Evolutionary conservation across 139 green algal species (phyloP).

Genomic region (Marvania coccoides): DNA sequence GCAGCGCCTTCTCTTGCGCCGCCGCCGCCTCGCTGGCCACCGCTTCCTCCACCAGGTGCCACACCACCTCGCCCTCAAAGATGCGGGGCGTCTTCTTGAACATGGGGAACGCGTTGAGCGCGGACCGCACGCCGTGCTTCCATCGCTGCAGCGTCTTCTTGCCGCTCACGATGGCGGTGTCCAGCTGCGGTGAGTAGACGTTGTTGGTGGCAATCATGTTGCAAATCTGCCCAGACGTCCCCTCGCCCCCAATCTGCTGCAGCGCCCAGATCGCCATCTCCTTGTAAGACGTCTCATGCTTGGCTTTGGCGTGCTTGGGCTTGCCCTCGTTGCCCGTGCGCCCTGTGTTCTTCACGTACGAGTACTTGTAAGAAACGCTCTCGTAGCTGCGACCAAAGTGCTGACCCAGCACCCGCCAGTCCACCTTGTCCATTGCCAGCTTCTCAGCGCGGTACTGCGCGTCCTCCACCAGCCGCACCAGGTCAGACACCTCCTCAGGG

Average conservation of each 20-base stretch:
- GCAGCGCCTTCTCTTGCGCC: constrained; percentile 4
- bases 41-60: constrained; percentile 20
- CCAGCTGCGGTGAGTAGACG: constrained; percentile 22
- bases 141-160: constrained; percentile 37
- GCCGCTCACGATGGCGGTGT: constrained; percentile 30
- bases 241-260: constrained; percentile 12
- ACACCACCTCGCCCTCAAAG: constrained; percentile 31
- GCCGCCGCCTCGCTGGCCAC: constrained; percentile 5
- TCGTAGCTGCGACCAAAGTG: constrained; percentile 34
- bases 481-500: constrained; percentile 23
- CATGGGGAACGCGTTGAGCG: constrained; percentile 35
- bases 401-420: constrained; percentile 30
- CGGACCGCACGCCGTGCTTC: constrained; percentile 35
- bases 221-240: constrained; percentile 28
- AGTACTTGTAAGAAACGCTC: constrained; percentile 30
- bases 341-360: constrained; percentile 32
- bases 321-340: not conserved
- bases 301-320: constrained; percentile 28
- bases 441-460: constrained; percentile 9
- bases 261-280: constrained; percentile 33
- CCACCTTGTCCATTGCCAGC: constrained; percentile 29
- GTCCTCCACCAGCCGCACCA: constrained; percentile 29
- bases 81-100: constrained; percentile 21
- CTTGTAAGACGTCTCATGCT: constrained; percentile 35
- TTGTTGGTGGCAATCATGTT: constrained; percentile 7